A percentile compares a stretch with the other conserved stretches of the same genome.
Conservation (phyloP, 1,284 basidiomycete species). For the Phellinidium pouzarii region DNA sequence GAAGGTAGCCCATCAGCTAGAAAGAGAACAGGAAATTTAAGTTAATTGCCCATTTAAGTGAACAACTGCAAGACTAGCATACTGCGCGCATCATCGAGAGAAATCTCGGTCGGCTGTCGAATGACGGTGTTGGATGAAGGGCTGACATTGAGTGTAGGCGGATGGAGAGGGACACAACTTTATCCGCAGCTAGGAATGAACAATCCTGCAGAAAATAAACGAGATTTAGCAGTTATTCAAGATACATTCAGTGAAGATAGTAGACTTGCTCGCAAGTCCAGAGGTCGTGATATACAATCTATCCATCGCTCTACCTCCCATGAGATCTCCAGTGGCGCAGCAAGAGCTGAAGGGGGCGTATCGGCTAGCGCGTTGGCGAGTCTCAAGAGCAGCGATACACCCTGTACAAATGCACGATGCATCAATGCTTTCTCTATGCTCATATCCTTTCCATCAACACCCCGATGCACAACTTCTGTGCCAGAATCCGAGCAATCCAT, state of each 20-base stretch:
- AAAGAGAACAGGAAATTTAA: constrained; percentile 10
- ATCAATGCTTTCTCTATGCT: background rate
- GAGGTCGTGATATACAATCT: constrained; percentile 21
- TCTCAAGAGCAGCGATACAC: constrained; percentile 14
- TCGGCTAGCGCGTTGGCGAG: constrained; percentile 4
- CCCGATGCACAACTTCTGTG: background rate
- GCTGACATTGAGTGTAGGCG: constrained; percentile 45
- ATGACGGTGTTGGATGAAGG: constrained; percentile 45
- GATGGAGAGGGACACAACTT: constrained; percentile 52
- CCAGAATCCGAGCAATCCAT: background rate
- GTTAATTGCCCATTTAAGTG: background rate
- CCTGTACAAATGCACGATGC: constrained; percentile 6
- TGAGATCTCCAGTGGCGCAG: constrained; percentile 17
- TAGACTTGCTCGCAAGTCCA: constrained; percentile 23
- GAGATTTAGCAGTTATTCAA: too few relatives aligned
- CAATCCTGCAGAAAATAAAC: constrained; percentile 43
- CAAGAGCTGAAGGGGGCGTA: background rate
- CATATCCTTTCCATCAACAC: background rate
- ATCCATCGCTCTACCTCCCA: constrained; percentile 31
- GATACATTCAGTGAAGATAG: constrained; percentile 22
- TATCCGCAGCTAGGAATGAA: constrained; percentile 65
- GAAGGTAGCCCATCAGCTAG: constrained; percentile 76
- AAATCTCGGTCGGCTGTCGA: constrained; percentile 51
- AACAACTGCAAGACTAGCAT: constrained; percentile 17
- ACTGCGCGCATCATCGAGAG: constrained; percentile 51